phyloP scores from a whole-genome alignment of 2,329 filamentous ascomycete genomes.

The Penicillium sclerotigenum region DNA sequence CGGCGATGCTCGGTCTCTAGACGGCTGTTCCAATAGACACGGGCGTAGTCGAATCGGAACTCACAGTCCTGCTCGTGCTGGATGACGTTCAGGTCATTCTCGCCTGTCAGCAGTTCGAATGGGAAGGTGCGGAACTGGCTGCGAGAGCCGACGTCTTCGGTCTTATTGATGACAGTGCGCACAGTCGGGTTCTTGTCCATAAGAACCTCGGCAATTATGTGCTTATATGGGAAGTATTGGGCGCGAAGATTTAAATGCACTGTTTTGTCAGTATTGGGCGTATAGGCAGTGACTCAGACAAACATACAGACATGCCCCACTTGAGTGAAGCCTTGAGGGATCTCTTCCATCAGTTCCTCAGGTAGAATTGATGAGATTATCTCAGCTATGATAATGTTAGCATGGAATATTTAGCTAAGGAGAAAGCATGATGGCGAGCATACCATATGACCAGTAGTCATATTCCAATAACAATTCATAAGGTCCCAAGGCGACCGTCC shows the following conservation, averaged over 20 bases:
- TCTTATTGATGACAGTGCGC: constrained; percentile 92
- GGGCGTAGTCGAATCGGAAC: constrained; percentile 92
- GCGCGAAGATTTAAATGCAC: constrained; percentile 89
- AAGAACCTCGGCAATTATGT: constrained; percentile 78
- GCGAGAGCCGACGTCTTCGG: constrained; percentile 78
- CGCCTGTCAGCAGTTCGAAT: constrained; percentile 84
- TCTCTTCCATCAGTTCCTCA: constrained; percentile 72
- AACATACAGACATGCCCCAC: constrained; percentile 78
- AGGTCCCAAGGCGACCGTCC: constrained; percentile 68
- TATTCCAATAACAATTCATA: constrained; percentile 77
- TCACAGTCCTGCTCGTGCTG: constrained; percentile 76
- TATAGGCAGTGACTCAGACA: constrained; percentile 1
- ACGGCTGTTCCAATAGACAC: constrained; percentile 97
- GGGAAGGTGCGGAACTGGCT: constrained; percentile 87
- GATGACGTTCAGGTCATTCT: constrained; percentile 77
- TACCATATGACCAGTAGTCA: constrained; percentile 80
- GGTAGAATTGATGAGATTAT: constrained; percentile 80
- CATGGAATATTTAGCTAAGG: neutral
- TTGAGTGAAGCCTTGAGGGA: constrained; percentile 80
- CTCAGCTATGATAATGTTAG: constrained; percentile 56
- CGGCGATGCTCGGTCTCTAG: constrained; percentile 85
- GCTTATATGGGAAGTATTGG: constrained; percentile 78
- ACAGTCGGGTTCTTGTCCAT: constrained; percentile 83
- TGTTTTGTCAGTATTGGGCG: constrained; percentile 31
- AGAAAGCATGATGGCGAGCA: constrained; percentile 24